Evolutionary conservation across 176 grass and related monocot species (phyloP).

Genomic region (Ananas comosus): DNA sequence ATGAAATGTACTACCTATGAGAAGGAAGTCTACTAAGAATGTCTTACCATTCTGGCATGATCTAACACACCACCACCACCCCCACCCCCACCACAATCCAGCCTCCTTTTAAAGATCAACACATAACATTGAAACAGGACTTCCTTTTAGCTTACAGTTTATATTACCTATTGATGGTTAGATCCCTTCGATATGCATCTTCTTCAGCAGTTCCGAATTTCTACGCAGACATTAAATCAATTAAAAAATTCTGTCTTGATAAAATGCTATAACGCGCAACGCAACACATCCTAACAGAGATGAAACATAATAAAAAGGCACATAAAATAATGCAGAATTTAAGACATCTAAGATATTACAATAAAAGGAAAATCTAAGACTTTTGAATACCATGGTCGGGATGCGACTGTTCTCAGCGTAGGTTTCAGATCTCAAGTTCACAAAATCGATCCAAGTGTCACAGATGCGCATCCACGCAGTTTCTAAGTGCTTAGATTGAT

Average conservation of each 20-base stretch:
- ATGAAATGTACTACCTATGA: too few relatives aligned
- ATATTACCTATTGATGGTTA: constrained; percentile 91
- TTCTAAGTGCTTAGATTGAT: constrained; percentile 99
- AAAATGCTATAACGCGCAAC: too few relatives aligned
- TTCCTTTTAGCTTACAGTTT: background rate
- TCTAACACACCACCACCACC: too few relatives aligned
- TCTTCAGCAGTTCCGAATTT: constrained; percentile 86
- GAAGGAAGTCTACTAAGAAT: too few relatives aligned
- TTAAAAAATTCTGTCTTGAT: background rate
- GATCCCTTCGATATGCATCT: constrained; percentile 84
- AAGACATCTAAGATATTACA: background rate
- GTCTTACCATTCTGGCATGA: too few relatives aligned
- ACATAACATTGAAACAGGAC: constrained; percentile 5
- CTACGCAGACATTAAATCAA: constrained; percentile 29
- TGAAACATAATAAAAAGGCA: too few relatives aligned
- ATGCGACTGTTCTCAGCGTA: constrained; percentile 93
- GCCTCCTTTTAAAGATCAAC: too few relatives aligned
- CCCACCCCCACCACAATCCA: too few relatives aligned
- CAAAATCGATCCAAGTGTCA: constrained; percentile 89
- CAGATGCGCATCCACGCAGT: constrained; percentile 82
- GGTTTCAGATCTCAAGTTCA: constrained; percentile 90
- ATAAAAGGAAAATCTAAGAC: background rate
- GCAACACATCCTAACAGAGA: too few relatives aligned
- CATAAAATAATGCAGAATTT: too few relatives aligned
- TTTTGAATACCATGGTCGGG: constrained; percentile 67